These are phyloP conservation scores for Cutaneotrichosporon curvatum DNA, from an alignment of 1,284 basidiomycete species.

Conservation along the genomic window DNA sequence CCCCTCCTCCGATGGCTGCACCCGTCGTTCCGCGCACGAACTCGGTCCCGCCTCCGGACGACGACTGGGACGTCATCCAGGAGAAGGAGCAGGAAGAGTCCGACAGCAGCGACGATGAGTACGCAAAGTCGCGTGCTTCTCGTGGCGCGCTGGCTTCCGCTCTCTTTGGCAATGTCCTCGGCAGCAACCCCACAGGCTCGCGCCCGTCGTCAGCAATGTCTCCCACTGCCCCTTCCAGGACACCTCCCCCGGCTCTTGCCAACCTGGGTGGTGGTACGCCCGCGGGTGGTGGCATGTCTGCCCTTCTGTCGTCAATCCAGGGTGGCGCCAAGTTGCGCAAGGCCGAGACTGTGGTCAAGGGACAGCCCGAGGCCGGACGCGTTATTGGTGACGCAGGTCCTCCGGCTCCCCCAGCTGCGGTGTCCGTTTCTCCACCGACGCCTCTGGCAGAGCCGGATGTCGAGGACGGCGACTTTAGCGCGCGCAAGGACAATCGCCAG, in stretches of 20 bases:
- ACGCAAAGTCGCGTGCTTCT: constrained; percentile 58
- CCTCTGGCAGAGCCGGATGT: no score
- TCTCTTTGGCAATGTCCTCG: constrained; percentile 58
- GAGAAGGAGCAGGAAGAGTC: constrained; percentile 57
- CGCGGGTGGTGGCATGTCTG: constrained; percentile 48
- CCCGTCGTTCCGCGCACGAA: constrained; percentile 39
- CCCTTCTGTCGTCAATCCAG: constrained; percentile 75
- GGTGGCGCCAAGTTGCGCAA: constrained; percentile 71
- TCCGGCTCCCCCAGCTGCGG: constrained; percentile 62
- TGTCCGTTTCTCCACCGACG: constrained; percentile 35
- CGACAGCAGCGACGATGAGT: constrained; percentile 60
- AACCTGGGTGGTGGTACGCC: constrained; percentile 44
- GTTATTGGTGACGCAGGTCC: constrained; percentile 69
- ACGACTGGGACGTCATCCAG: constrained; percentile 77
- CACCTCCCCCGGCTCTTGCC: constrained; percentile 45
- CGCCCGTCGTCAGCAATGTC: constrained; percentile 31
- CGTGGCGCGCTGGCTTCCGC: constrained; percentile 68
- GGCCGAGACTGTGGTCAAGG: constrained; percentile 76
- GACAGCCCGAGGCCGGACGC: constrained; percentile 62
- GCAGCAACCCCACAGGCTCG: constrained; percentile 8
- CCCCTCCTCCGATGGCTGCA: constrained; percentile 37
- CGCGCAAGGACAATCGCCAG: constrained; percentile 56
- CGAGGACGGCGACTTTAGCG: constrained; percentile 25
- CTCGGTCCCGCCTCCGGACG: constrained; percentile 52
- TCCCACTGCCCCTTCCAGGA: constrained; percentile 38